Conservation (phyloP, 495 filamentous ascomycete genomes). For the Aspergillus mulundensis region DNA sequence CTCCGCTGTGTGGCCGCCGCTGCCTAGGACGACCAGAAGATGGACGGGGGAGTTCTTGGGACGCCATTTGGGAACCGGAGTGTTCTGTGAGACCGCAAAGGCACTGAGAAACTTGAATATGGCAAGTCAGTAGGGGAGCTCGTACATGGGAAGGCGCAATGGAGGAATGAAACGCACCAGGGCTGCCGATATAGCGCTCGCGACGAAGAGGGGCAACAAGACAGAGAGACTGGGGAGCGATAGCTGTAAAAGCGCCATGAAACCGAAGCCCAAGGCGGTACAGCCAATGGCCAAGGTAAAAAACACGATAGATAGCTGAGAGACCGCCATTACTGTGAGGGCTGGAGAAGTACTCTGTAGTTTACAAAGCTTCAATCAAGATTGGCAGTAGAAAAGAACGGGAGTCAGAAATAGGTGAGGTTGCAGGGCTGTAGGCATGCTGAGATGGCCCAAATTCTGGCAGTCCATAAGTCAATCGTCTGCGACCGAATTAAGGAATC, state of each 20-base stretch:
- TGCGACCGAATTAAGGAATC: not conserved
- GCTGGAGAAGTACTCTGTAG: not conserved
- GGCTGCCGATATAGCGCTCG: constrained; percentile 10
- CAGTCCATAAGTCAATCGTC: not conserved
- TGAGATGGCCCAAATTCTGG: not conserved
- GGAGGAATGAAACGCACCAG: constrained; percentile 20
- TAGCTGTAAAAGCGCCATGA: not conserved
- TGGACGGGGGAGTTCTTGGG: constrained; percentile 47
- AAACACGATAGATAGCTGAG: not conserved
- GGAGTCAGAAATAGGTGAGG: not conserved
- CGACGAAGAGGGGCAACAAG: not conserved
- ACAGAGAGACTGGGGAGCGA: not conserved
- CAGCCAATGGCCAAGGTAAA: not conserved
- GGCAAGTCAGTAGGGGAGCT: not conserved
- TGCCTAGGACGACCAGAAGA: constrained; percentile 80
- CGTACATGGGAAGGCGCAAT: not conserved
- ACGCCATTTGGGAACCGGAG: constrained; percentile 29
- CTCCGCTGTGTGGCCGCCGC: constrained; percentile 91
- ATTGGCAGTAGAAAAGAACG: not conserved
- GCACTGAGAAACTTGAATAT: constrained; percentile 23
- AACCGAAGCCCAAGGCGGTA: not conserved
- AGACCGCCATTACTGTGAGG: not conserved
- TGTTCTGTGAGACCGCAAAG: constrained; percentile 33
- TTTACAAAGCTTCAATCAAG: not conserved
- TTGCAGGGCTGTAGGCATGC: not conserved